Conservation (phyloP, 371 early-diverging fungal species). For the Entomophthora muscae region DNA sequence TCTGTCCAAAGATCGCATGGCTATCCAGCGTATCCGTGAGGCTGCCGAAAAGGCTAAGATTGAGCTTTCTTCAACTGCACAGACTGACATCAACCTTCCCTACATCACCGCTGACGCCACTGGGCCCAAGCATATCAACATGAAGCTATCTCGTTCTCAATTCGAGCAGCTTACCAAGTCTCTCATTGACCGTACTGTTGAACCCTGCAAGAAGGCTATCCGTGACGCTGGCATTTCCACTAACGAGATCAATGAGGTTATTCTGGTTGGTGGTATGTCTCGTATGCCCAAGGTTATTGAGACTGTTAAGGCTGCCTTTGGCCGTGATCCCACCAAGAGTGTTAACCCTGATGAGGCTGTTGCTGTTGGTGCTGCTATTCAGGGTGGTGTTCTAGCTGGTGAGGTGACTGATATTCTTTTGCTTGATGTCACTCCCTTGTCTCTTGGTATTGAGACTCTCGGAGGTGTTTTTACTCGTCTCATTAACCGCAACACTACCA, state of each 20-base stretch:
- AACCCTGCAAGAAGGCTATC: slow-evolving; percentile 91
- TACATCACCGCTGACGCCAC: slow-evolving; percentile 84
- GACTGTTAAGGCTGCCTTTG: slow-evolving; percentile 79
- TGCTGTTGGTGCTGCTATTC: slow-evolving; percentile 97
- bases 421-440: slow-evolving; percentile 96
- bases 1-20: slow-evolving; percentile 68
- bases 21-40: slow-evolving; percentile 88
- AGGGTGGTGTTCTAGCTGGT: slow-evolving; percentile 95
- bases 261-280: slow-evolving; percentile 99
- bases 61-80: slow-evolving; percentile 79
- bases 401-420: slow-evolving; percentile 86
- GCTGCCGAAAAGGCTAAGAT: slow-evolving; percentile 98
- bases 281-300: slow-evolving; percentile 96
- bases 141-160: slow-evolving; percentile 75
- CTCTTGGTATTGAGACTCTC: slow-evolving; percentile 94
- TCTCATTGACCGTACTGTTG: slow-evolving; percentile 75
- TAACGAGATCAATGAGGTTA: slow-evolving; percentile 83
- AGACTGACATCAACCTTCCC: slow-evolving; percentile 92
- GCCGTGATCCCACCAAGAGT: slow-evolving; percentile 76
- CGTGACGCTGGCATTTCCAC: slow-evolving; percentile 81
- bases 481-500: slow-evolving; percentile 96
- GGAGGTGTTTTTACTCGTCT: slow-evolving; percentile 96
- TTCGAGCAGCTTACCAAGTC: slow-evolving; percentile 68
- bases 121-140: slow-evolving; percentile 93
- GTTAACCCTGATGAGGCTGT: slow-evolving; percentile 99